phyloP scores from a whole-genome alignment of 306 rosid species.

The Phaseolus lunatus region DNA sequence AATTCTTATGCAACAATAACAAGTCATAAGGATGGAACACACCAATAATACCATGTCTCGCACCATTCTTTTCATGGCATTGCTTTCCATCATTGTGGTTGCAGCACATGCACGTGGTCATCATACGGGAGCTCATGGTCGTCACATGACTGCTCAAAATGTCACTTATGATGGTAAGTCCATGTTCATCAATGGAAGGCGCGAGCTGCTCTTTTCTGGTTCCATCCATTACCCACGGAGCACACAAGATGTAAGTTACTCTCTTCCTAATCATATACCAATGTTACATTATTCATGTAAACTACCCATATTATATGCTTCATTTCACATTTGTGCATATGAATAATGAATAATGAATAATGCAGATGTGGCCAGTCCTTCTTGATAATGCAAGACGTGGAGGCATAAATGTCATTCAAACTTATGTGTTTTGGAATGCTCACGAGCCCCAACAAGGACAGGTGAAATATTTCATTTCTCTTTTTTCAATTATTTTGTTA shows the following conservation, averaged over 20 bases:
- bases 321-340: too few relatives aligned
- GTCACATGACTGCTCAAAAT: background rate
- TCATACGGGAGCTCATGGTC: background rate
- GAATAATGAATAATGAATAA: background rate
- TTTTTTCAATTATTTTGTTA: too few relatives aligned
- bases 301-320: too few relatives aligned
- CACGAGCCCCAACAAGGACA: conserved; percentile 83
- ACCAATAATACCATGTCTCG: background rate
- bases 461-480: too few relatives aligned
- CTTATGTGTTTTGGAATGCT: conserved; percentile 92
- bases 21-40: background rate
- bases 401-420: conserved; percentile 83
- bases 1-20: background rate
- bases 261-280: too few relatives aligned
- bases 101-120: background rate
- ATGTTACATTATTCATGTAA: too few relatives aligned
- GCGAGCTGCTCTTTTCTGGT: conserved; percentile 80
- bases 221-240: conserved; percentile 89
- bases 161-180: conserved; percentile 68
- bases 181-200: conserved; percentile 57
- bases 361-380: conserved; percentile 69
- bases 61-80: background rate
- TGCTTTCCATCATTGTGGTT: conserved; percentile 41
- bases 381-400: conserved; percentile 72
- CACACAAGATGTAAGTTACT: conserved; percentile 50